These are phyloP conservation scores for Talinum fruticosum DNA, from an alignment of 148 eudicot species.

Conservation along the genomic window DNA sequence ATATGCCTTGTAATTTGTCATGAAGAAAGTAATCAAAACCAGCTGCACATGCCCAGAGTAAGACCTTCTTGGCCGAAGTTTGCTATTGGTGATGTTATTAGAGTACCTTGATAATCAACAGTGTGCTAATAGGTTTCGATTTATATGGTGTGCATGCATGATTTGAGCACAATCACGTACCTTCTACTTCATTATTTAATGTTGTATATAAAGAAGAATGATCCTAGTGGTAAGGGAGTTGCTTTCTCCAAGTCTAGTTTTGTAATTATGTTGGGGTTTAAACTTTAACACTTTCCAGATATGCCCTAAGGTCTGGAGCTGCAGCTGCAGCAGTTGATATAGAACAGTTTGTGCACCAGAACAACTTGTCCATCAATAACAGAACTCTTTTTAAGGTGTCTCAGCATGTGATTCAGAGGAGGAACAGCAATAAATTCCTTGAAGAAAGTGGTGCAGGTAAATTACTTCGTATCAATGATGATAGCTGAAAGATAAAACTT, in stretches of 20 bases:
- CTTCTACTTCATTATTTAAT: neutral
- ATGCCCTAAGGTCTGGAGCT: slow-evolving; percentile 78
- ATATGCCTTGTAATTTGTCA: neutral
- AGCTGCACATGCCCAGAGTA: no score
- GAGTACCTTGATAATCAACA: neutral
- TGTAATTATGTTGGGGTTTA: neutral
- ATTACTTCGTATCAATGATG: neutral
- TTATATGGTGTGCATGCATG: neutral
- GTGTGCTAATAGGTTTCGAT: neutral
- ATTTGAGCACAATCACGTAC: neutral
- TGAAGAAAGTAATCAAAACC: neutral
- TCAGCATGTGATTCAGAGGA: slow-evolving; percentile 52
- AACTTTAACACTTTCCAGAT: slow-evolving; percentile 50
- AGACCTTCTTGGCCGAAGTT: no score
- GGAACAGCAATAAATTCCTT: slow-evolving; percentile 32
- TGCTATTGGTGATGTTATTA: no score
- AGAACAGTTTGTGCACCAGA: slow-evolving; percentile 46
- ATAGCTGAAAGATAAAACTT: neutral
- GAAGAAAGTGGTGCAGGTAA: slow-evolving; percentile 53
- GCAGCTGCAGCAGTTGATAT: slow-evolving; percentile 71
- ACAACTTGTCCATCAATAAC: slow-evolving; percentile 18
- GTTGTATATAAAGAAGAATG: neutral
- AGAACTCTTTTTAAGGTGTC: slow-evolving; percentile 42
- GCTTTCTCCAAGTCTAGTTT: neutral
- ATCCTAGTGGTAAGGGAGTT: neutral